Evolutionary conservation across 2,329 filamentous ascomycete species (phyloP).

Genomic region (Graphilbum fragrans): DNA sequence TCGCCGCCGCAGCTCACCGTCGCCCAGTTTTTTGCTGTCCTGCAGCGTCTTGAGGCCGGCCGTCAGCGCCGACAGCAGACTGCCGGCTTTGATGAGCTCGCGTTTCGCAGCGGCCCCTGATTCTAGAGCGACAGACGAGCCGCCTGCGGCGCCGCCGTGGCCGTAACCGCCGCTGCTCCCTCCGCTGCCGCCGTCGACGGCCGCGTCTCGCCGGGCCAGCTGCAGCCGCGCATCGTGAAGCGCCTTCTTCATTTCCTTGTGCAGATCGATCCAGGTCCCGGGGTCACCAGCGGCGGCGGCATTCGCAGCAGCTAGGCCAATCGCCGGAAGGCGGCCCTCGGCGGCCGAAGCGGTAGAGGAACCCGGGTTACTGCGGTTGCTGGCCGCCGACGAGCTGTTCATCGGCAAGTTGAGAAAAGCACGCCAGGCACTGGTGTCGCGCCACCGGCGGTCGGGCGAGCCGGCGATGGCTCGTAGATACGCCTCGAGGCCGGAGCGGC

Average conservation of each 20-base stretch:
- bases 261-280: conserved; percentile 64
- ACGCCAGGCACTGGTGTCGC: conserved; percentile 60
- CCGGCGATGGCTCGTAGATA: conserved; percentile 65
- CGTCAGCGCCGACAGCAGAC: conserved; percentile 49
- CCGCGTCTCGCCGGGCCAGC: conserved; percentile 56
- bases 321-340: conserved; percentile 21
- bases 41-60: conserved; percentile 50
- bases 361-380: conserved; percentile 4
- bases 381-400: conserved; percentile 5
- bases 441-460: conserved; percentile 63
- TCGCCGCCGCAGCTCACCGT: conserved; percentile 61
- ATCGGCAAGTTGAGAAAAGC: conserved; percentile 58
- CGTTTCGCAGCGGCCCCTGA: conserved; percentile 64
- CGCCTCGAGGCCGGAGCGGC: conserved; percentile 54
- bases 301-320: conserved; percentile 24
- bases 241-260: conserved; percentile 59
- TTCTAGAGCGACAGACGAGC: conserved; percentile 30
- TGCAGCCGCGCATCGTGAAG: conserved; percentile 55
- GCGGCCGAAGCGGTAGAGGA: conserved; percentile 9
- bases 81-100: conserved; percentile 55
- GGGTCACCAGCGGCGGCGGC: conserved; percentile 40
- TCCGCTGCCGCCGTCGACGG: conserved; percentile 25
- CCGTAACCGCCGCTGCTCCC: conserved; percentile 23
- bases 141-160: neutral
- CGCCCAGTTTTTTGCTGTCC: conserved; percentile 46